Evolutionary conservation across 371 early-diverging fungal species (phyloP).

Genomic region (Lichtheimia corymbifera): DNA sequence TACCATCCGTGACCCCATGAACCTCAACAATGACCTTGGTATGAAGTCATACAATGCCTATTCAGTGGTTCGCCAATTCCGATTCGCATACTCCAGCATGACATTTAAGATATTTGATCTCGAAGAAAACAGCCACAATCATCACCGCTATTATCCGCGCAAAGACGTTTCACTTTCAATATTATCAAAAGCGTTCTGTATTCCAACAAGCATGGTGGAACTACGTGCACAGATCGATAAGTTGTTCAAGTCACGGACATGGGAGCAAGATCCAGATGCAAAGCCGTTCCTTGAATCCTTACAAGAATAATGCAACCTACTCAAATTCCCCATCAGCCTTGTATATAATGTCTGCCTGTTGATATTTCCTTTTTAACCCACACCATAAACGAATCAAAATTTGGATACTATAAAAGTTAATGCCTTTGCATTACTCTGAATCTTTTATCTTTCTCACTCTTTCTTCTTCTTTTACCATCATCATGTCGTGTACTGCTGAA

Average conservation of each 20-base stretch:
- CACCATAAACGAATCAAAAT: no score
- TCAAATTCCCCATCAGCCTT: no score
- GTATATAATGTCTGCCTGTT: no score
- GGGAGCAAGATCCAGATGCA: conserved; percentile 10
- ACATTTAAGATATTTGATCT: conserved; percentile 17
- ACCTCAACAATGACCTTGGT: conserved; percentile 62
- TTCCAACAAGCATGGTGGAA: conserved; percentile 8
- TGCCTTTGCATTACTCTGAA: no score
- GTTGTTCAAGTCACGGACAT: conserved; percentile 1
- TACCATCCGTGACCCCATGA: conserved; percentile 65
- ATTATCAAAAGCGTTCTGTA: conserved; percentile 7
- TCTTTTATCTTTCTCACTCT: no score
- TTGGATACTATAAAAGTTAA: no score
- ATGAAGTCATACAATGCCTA: conserved; percentile 36
- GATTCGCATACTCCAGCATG: conserved; percentile 25
- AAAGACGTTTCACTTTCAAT: conserved; percentile 4
- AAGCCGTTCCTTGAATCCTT: neutral
- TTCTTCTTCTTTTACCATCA: neutral
- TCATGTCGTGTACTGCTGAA: neutral
- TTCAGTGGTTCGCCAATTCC: conserved; percentile 16
- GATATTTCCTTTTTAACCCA: no score
- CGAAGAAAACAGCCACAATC: conserved; percentile 16
- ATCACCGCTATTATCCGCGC: conserved; percentile 1
- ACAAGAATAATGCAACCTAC: no score
- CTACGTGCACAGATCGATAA: conserved; percentile 8